Base-by-base conservation (phyloP, 768 basidiomycete genomes). In the Pholiota molesta region DNA sequence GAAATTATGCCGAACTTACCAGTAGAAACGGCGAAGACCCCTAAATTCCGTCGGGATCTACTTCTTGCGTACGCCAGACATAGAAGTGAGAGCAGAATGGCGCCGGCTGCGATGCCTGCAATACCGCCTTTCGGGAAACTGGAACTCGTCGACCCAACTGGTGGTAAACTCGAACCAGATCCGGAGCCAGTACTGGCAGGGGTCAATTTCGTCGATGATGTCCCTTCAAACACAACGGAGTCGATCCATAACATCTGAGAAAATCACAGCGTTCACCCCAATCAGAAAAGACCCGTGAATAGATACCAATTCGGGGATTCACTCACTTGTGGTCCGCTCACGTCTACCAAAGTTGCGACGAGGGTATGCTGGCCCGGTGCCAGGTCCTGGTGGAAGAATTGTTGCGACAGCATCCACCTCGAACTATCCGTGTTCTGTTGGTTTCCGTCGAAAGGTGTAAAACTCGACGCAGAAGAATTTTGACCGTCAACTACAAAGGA, bases 341-440 rank as follows among this genome's bases (percentile, higher is more conserved):
- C 56, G n/a, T 68, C 65, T 11, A 40, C 26, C 21, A 68, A 51
- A 2, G 60, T 62, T 17, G 66, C 39, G n/a, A 23, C 31, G 21
- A 67, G 45, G 2, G 53, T 60, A 44, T 68, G 67, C 5, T 66
- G 60, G 0, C 67, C 67, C 5, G 67, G 62, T 2, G 47, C 39
- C 10, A 66, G 33, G 19, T 66, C 65, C 26, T 64, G 59, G 45
- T 59, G 58, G 56, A 66, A 68, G 52, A 68, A 62, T 21, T 57
- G 56, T 55, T 66, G 63, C 14, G 65, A 62, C 10, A 65, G 52
- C 19, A 33, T 51, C 67, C 67, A 66, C 2, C 21, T 28, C 13
- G 61, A 58, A 11, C 57, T 35, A 19, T 62, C 54, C 7, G 56
- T 39, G n/a, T 54, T 29, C 47, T 49, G 23, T 56, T 65, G 66